phyloP scores from a whole-genome alignment of 306 rosid genomes.

The Vigna radiata region DNA sequence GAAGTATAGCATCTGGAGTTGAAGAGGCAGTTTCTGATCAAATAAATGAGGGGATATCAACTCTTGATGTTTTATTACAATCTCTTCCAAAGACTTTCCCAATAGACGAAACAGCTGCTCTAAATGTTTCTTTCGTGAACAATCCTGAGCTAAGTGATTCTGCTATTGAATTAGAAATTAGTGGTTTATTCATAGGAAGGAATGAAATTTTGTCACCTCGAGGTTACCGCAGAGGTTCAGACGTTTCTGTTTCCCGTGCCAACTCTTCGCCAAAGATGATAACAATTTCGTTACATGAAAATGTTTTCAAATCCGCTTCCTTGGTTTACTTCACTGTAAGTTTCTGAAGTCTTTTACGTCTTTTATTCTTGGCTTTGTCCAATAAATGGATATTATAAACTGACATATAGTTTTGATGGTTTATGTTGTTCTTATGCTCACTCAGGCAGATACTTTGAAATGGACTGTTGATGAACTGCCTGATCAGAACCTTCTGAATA shows the following conservation, averaged over 20 bases:
- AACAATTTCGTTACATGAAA: conserved; percentile 74
- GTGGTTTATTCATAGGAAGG: conserved; percentile 63
- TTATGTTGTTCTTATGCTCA: conserved; percentile 37
- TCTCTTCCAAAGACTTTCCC: conserved; percentile 70
- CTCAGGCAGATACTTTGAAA: conserved; percentile 61
- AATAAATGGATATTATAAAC: conserved; percentile 12
- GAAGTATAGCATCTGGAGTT: conserved; percentile 67
- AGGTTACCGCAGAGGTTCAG: conserved; percentile 41
- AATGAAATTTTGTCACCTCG: conserved; percentile 49
- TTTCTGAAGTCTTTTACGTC: conserved; percentile 29
- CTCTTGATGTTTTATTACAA: conserved; percentile 62
- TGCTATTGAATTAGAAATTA: conserved; percentile 68
- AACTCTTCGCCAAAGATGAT: conserved; percentile 62
- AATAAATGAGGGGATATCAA: conserved; percentile 64
- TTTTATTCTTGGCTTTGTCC: conserved; percentile 19
- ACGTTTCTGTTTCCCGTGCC: conserved; percentile 41
- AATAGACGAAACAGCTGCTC: conserved; percentile 58
- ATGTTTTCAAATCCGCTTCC: conserved; percentile 72
- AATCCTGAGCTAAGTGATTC: conserved; percentile 69
- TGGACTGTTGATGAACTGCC: conserved; percentile 67
- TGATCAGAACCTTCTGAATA: conserved; percentile 67
- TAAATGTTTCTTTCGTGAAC: conserved; percentile 70
- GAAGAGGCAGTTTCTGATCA: conserved; percentile 69
- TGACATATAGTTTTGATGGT: conserved; percentile 34
- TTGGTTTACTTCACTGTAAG: conserved; percentile 69